A percentile compares a stretch with the other conserved stretches of the same genome.
These are phyloP conservation scores for Plasmopara muralis DNA, from an alignment of 352 stramenopile species.

Conservation along the genomic window DNA sequence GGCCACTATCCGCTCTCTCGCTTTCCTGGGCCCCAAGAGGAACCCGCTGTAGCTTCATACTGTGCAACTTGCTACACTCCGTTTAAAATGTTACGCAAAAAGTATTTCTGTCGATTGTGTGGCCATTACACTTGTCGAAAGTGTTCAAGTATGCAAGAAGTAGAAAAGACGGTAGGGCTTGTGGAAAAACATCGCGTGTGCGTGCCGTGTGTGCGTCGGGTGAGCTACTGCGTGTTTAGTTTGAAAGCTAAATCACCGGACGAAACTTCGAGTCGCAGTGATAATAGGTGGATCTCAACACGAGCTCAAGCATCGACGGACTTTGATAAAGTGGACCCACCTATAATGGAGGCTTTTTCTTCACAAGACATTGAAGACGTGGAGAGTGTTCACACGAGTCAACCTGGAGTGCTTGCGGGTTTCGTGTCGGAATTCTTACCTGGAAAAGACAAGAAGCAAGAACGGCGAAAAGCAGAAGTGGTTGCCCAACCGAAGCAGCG, in stretches of 20 bases:
- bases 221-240: conserved; percentile 49
- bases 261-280: conserved; percentile 16
- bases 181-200: conserved; percentile 46
- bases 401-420: conserved; percentile 10
- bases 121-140: conserved; percentile 47
- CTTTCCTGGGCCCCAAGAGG: conserved; percentile 16
- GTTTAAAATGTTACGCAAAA: conserved; percentile 43
- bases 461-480: conserved; percentile 14
- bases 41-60: conserved; percentile 22
- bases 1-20: conserved; percentile 40
- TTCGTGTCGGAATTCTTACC: conserved; percentile 23
- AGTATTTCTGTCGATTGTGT: conserved; percentile 52
- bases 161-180: conserved; percentile 38
- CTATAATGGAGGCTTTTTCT: conserved; percentile 33
- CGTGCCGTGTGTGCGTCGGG: conserved; percentile 34
- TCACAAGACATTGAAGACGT: conserved; percentile 34
- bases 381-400: conserved; percentile 17
- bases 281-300: conserved; percentile 17
- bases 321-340: conserved; percentile 22
- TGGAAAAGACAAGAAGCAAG: conserved; percentile 20
- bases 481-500: conserved; percentile 14
- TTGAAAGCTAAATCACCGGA: conserved; percentile 27
- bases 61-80: conserved; percentile 38
- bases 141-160: conserved; percentile 36
- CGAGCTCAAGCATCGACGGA: conserved; percentile 15